A percentile compares a stretch with the other conserved stretches of the same genome.
These are phyloP conservation scores for Penicillium sp. DNA, from an alignment of 2,329 filamentous ascomycete species.

Conservation along the genomic window DNA sequence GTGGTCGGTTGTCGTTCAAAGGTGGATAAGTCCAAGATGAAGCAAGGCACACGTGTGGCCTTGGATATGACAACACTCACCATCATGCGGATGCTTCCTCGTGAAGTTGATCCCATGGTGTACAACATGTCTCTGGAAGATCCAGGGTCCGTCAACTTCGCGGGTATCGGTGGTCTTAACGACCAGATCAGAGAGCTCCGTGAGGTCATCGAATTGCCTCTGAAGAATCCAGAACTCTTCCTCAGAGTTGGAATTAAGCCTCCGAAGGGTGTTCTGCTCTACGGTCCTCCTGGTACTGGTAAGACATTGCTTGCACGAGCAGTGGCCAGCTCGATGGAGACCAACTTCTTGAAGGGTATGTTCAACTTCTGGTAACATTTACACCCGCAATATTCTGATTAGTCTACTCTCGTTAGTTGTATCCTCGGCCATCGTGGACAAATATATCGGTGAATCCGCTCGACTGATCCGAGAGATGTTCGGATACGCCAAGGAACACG, in stretches of 20 bases:
- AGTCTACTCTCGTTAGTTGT: constrained; percentile 62
- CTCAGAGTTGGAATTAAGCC: constrained; percentile 96
- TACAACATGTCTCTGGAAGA: constrained; percentile 99
- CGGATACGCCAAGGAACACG: constrained; percentile 97
- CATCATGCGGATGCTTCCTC: constrained; percentile 99
- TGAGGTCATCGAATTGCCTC: constrained; percentile 94
- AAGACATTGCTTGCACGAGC: constrained; percentile 94
- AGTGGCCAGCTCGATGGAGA: constrained; percentile 93
- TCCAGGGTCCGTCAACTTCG: constrained; percentile 95
- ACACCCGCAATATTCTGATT: constrained; percentile 6
- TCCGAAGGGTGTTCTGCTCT: constrained; percentile 93
- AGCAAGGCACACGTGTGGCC: constrained; percentile 95
- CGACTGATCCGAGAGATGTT: constrained; percentile 99
- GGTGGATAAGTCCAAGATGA: constrained; percentile 94
- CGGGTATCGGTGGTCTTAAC: constrained; percentile 93
- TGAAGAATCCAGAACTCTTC: constrained; percentile 99
- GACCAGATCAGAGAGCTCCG: constrained; percentile 96
- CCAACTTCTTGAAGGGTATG: constrained; percentile 94
- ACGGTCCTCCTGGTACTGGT: constrained; percentile 93
- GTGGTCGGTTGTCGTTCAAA: constrained; percentile 98
- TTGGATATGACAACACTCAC: constrained; percentile 99
- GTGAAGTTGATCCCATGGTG: constrained; percentile 95
- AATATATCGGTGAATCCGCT: constrained; percentile 98
- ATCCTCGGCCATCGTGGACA: constrained; percentile 97
- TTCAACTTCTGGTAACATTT: not conserved